phyloP scores from a whole-genome alignment of 306 rosid species.

The Gleditsia sinensis region DNA sequence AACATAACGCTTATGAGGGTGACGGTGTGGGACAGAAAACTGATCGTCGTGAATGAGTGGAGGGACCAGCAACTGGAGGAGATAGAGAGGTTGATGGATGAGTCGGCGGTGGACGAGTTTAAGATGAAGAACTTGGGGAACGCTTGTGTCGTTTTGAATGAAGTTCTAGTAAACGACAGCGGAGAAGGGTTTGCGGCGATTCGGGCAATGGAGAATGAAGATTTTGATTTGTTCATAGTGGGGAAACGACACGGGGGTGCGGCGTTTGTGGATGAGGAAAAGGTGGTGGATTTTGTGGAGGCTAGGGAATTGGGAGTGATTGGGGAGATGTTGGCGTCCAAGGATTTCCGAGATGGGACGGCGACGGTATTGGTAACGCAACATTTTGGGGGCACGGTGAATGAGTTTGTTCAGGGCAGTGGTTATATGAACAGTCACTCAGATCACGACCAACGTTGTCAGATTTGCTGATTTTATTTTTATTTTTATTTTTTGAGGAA shows the following conservation, averaged over 20 bases:
- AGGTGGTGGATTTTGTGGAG: not conserved
- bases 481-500: too few species aligned
- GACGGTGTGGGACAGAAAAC: too few species aligned
- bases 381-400: not conserved
- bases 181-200: not conserved
- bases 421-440: too few species aligned
- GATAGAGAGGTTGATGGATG: not conserved
- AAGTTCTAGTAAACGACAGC: not conserved
- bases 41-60: too few species aligned
- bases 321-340: not conserved
- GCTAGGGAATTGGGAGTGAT: not conserved
- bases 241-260: not conserved
- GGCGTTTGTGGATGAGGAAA: not conserved
- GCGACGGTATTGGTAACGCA: not conserved
- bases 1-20: too few species aligned
- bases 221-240: not conserved
- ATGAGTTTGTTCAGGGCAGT: too few species aligned
- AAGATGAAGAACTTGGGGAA: not conserved
- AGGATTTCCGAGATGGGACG: not conserved
- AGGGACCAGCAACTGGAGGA: not conserved
- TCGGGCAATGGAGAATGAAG: not conserved
- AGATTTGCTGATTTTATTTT: too few species aligned
- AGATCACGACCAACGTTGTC: too few species aligned
- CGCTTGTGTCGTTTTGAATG: not conserved
- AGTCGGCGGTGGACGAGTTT: not conserved